phyloP scores from a whole-genome alignment of 495 filamentous ascomycete genomes.

The Daldinia decipiens region DNA sequence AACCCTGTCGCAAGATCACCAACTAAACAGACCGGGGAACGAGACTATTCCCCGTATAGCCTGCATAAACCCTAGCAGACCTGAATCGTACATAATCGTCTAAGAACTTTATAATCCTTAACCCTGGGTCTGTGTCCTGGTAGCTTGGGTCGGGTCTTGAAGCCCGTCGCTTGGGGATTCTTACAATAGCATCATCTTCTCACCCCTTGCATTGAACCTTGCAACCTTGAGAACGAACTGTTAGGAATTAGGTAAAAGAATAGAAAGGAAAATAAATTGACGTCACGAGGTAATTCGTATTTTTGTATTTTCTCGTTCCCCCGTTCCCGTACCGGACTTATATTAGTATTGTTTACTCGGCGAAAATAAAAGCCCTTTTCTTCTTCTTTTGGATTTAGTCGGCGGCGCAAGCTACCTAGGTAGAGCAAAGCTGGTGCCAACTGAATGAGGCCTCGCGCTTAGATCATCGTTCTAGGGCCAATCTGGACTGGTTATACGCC shows the following conservation, averaged over 20 bases:
- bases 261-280: conserved; percentile 15
- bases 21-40: conserved; percentile 21
- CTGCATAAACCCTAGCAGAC: conserved; percentile 30
- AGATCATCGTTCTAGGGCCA: conserved; percentile 24
- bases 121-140: background rate
- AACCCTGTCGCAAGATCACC: conserved; percentile 41
- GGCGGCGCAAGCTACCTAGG: background rate
- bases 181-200: background rate
- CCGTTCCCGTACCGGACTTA: background rate
- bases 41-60: conserved; percentile 22
- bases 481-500: conserved; percentile 18
- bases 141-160: conserved; percentile 1
- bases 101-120: conserved; percentile 30
- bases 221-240: background rate
- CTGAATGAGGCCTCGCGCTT: conserved; percentile 37
- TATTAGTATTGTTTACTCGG: background rate
- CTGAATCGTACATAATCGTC: conserved; percentile 31
- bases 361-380: background rate
- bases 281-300: conserved; percentile 31
- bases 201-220: background rate
- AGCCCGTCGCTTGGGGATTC: conserved; percentile 11
- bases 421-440: background rate
- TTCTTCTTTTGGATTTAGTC: conserved; percentile 3
- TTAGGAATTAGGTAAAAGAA: background rate
- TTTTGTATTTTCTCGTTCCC: conserved; percentile 4